phyloP scores from a whole-genome alignment of 257 asterid genomes.

The Fraxinus pennsylvanica region DNA sequence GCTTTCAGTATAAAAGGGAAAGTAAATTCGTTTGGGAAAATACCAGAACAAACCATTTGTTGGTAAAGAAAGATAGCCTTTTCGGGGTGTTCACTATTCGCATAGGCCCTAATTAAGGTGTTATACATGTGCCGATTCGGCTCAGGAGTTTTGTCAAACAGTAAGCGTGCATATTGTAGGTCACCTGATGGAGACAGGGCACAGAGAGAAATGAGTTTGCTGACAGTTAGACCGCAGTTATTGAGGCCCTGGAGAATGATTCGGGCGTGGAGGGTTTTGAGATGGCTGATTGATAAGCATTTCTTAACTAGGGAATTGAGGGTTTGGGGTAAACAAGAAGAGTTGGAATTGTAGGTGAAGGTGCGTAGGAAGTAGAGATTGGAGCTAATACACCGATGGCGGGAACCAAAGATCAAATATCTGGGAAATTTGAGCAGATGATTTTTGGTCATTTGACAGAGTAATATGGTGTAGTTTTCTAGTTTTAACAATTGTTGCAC shows the following conservation, averaged over 20 bases:
- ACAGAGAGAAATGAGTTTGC: slow-evolving; percentile 65
- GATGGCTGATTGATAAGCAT: slow-evolving; percentile 55
- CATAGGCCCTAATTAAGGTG: slow-evolving; percentile 64
- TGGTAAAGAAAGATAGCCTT: slow-evolving; percentile 39
- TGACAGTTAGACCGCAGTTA: slow-evolving; percentile 47
- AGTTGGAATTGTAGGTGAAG: slow-evolving; percentile 9
- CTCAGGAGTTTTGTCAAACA: slow-evolving; percentile 55
- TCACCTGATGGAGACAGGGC: slow-evolving; percentile 50
- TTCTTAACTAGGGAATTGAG: slow-evolving; percentile 29
- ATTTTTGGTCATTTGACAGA: background rate
- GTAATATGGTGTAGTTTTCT: background rate
- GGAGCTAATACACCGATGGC: background rate
- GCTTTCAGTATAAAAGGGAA: slow-evolving; percentile 72
- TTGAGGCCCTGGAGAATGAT: slow-evolving; percentile 59
- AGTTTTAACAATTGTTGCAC: background rate
- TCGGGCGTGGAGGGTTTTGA: slow-evolving; percentile 68
- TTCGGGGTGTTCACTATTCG: slow-evolving; percentile 36
- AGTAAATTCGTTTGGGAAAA: slow-evolving; percentile 59
- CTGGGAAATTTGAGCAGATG: slow-evolving; percentile 30
- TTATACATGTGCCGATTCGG: slow-evolving; percentile 71
- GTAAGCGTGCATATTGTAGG: slow-evolving; percentile 50
- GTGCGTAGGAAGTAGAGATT: slow-evolving; percentile 17
- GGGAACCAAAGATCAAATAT: slow-evolving; percentile 4
- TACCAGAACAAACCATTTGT: slow-evolving; percentile 29
- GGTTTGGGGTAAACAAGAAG: slow-evolving; percentile 16